Evolutionary conservation across 768 basidiomycete genomes (phyloP).

Genomic region (Lepiota venenata): DNA sequence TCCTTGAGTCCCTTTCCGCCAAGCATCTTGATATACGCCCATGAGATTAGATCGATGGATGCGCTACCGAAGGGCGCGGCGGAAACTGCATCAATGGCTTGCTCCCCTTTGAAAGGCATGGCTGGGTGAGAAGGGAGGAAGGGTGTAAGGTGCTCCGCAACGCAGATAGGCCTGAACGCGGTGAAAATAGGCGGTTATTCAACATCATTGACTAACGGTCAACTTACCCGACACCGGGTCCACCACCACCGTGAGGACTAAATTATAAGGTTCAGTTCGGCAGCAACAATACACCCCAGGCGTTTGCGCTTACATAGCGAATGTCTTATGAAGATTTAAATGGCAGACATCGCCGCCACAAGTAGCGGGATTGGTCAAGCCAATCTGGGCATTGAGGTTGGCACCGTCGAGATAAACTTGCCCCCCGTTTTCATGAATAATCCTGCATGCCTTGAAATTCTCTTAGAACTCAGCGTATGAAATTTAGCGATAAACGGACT

Average conservation of each 20-base stretch:
- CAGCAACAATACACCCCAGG: background rate
- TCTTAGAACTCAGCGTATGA: background rate
- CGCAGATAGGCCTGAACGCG: slow-evolving; percentile 76
- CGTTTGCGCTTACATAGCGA: slow-evolving; percentile 69
- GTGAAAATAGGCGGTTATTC: slow-evolving; percentile 7
- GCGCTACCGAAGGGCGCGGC: slow-evolving; percentile 94
- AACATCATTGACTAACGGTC: background rate
- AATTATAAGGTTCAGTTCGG: background rate
- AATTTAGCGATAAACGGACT: slow-evolving; percentile 28
- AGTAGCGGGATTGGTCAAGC: slow-evolving; percentile 88
- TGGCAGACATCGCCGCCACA: slow-evolving; percentile 99
- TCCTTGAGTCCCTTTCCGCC: slow-evolving; percentile 87
- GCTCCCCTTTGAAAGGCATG: slow-evolving; percentile 58
- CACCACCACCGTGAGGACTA: slow-evolving; percentile 96
- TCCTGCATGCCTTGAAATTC: slow-evolving; percentile 70
- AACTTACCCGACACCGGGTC: slow-evolving; percentile 87
- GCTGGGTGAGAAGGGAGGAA: slow-evolving; percentile 92
- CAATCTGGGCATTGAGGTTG: slow-evolving; percentile 93
- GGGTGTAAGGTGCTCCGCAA: slow-evolving; percentile 87
- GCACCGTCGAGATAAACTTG: slow-evolving; percentile 98
- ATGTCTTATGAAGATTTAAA: slow-evolving; percentile 97
- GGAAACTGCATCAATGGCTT: slow-evolving; percentile 84
- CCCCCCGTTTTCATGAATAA: slow-evolving; percentile 92
- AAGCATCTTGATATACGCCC: slow-evolving; percentile 99
- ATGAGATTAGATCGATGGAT: slow-evolving; percentile 93